These are phyloP conservation scores for Scedosporium dehoogii DNA, from an alignment of 2,329 filamentous ascomycete species.

Conservation along the genomic window DNA sequence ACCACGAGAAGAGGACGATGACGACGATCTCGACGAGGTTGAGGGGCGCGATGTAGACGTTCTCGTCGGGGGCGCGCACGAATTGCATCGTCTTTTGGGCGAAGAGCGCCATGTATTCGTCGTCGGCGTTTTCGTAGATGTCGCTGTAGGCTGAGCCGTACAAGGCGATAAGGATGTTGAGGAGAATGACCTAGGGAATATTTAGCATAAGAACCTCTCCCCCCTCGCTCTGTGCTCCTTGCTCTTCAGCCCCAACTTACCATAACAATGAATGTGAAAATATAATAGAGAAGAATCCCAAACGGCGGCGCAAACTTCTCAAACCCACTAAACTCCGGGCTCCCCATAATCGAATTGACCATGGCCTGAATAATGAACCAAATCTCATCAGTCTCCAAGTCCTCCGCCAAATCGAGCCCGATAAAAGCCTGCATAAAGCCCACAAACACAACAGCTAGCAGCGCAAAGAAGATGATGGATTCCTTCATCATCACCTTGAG, in stretches of 20 bases:
- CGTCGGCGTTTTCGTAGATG: slow-evolving; percentile 84
- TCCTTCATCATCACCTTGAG: slow-evolving; percentile 93
- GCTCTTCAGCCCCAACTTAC: slow-evolving; percentile 32
- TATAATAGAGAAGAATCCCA: slow-evolving; percentile 90
- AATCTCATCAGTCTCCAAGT: slow-evolving; percentile 57
- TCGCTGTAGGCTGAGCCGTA: slow-evolving; percentile 97
- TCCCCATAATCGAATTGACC: slow-evolving; percentile 85
- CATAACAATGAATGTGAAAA: slow-evolving; percentile 97
- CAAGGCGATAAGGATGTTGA: slow-evolving; percentile 93
- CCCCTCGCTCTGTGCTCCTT: background rate
- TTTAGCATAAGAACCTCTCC: rapidly evolving
- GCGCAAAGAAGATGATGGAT: slow-evolving; percentile 90
- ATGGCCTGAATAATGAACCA: slow-evolving; percentile 70
- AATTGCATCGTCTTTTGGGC: slow-evolving; percentile 94
- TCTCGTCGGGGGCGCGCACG: slow-evolving; percentile 91
- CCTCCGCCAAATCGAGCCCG: slow-evolving; percentile 76
- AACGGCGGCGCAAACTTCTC: slow-evolving; percentile 88
- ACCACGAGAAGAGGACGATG: slow-evolving; percentile 85
- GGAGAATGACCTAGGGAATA: slow-evolving; percentile 51
- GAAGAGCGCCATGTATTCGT: slow-evolving; percentile 92
- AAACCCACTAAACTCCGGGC: slow-evolving; percentile 80
- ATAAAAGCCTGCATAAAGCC: slow-evolving; percentile 92
- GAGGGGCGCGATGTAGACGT: slow-evolving; percentile 93
- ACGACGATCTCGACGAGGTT: slow-evolving; percentile 84
- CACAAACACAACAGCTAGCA: slow-evolving; percentile 72